These are phyloP conservation scores for Apiospora hydei DNA, from an alignment of 2,329 filamentous ascomycete species.

Conservation along the genomic window DNA sequence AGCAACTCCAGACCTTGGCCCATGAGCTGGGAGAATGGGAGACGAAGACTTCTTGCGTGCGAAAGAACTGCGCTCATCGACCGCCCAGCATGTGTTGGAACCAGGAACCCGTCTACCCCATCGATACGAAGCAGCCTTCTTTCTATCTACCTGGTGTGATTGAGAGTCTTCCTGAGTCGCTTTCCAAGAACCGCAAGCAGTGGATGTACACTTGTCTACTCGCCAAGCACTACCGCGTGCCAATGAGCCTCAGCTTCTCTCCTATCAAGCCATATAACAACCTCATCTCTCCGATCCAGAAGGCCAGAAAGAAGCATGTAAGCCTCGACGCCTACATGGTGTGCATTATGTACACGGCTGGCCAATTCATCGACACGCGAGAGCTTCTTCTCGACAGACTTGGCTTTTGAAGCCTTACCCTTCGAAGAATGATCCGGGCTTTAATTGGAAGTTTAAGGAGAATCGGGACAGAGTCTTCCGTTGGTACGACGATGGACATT, in stretches of 20 bases:
- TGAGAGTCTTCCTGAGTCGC: neutral
- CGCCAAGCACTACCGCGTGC: neutral
- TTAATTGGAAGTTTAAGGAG: conserved; percentile 2
- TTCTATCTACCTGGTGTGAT: neutral
- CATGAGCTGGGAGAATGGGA: neutral
- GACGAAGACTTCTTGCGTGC: neutral
- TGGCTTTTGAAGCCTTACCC: neutral
- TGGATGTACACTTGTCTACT: conserved; percentile 6
- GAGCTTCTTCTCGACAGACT: neutral
- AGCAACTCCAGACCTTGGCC: neutral
- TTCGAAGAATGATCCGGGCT: neutral
- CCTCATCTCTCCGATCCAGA: neutral
- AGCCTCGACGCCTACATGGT: neutral
- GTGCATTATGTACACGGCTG: neutral
- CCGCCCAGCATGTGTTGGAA: neutral
- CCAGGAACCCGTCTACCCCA: neutral
- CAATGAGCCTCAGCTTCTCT: neutral
- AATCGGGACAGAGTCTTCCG: neutral
- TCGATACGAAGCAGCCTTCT: neutral
- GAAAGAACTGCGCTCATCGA: neutral
- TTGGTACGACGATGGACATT: neutral
- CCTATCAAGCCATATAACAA: neutral
- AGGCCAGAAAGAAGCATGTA: neutral
- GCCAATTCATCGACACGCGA: neutral
- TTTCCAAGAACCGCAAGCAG: neutral